A percentile compares a stretch with the other conserved stretches of the same genome.
Evolutionary conservation across 2,329 filamentous ascomycete species (phyloP).

Genomic region (Arachnopeziza araneosa): DNA sequence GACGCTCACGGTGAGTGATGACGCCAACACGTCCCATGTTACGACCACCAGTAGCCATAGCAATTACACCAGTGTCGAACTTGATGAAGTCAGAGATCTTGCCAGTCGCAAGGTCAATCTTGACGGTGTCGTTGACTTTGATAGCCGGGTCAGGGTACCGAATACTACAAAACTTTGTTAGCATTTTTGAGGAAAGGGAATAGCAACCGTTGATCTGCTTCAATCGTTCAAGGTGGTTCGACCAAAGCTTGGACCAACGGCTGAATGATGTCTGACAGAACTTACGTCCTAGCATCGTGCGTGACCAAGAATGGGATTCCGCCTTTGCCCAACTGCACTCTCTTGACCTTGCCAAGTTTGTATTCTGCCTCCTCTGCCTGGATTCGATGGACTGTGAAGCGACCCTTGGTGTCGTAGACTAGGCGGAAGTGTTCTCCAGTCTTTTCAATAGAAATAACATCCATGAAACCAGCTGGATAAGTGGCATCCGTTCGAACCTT

Average conservation of each 20-base stretch:
- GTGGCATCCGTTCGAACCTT: slow-evolving; percentile 99
- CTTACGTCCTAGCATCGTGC: slow-evolving; percentile 99
- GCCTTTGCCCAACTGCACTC: slow-evolving; percentile 97
- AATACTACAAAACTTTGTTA: slow-evolving; percentile 60
- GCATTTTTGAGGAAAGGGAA: slow-evolving; percentile 26
- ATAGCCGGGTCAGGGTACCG: slow-evolving; percentile 97
- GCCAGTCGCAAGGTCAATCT: slow-evolving; percentile 94
- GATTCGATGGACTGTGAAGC: slow-evolving; percentile 99
- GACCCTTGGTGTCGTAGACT: slow-evolving; percentile 99
- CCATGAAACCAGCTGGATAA: slow-evolving; percentile 98
- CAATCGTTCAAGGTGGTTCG: slow-evolving; percentile 36
- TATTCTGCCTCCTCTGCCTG: slow-evolving; percentile 98
- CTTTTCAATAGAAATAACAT: slow-evolving; percentile 99
- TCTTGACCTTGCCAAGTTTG: slow-evolving; percentile 99
- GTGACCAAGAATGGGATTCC: slow-evolving; percentile 99
- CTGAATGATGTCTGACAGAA: slow-evolving; percentile 98
- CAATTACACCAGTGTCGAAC: slow-evolving; percentile 97
- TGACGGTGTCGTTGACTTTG: slow-evolving; percentile 99
- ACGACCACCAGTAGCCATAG: slow-evolving; percentile 98
- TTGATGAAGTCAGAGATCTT: slow-evolving; percentile 98
- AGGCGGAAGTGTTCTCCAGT: slow-evolving; percentile 99
- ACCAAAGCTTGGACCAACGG: slow-evolving; percentile 99
- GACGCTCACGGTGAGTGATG: slow-evolving; percentile 99
- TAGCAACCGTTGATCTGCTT: slow-evolving; percentile 33
- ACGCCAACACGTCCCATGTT: slow-evolving; percentile 99